Evolutionary conservation across 2,329 filamentous ascomycete species (phyloP).

Genomic region (Didymella segeticola): DNA sequence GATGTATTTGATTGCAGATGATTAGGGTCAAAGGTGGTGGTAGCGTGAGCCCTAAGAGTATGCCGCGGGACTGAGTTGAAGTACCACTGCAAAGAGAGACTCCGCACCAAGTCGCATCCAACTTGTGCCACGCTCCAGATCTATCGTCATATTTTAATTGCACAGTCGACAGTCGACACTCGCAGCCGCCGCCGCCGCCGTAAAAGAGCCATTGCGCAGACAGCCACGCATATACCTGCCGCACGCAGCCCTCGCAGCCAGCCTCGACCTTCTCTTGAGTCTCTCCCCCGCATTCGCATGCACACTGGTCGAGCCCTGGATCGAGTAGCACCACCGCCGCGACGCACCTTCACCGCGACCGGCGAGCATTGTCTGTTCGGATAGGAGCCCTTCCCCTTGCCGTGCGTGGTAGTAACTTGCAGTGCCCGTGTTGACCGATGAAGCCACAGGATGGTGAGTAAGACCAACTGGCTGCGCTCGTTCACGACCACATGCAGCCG

Average conservation of each 20-base stretch:
- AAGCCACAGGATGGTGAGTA: conserved; percentile 21
- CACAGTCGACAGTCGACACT: no score
- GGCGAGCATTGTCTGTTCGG: conserved; percentile 12
- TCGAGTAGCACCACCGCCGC: conserved; percentile 10
- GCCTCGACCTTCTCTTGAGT: conserved; percentile 3
- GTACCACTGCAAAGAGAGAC: conserved; percentile 10
- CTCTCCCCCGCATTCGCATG: conserved; percentile 18
- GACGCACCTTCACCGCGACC: conserved; percentile 11
- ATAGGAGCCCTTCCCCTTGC: conserved; percentile 1
- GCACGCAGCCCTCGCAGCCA: conserved; percentile 10
- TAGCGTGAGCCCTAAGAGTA: conserved; percentile 15
- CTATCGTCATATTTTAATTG: neutral
- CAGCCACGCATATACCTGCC: conserved; percentile 7
- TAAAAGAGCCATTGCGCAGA: neutral
- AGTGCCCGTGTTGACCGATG: conserved; percentile 18
- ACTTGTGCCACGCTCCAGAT: conserved; percentile 3
- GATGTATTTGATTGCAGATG: conserved; percentile 5
- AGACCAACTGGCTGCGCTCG: neutral
- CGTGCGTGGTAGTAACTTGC: conserved; percentile 8
- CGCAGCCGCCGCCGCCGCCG: neutral
- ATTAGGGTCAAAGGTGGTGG: neutral
- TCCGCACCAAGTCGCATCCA: conserved; percentile 8
- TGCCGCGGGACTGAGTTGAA: conserved; percentile 9
- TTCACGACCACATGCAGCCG: conserved; percentile 10
- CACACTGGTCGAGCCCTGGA: conserved; percentile 6